Evolutionary conservation across 768 basidiomycete species (phyloP), one percentile per base, ranked within the genome.

Genomic region (Kwoniella heveanensis): DNA sequence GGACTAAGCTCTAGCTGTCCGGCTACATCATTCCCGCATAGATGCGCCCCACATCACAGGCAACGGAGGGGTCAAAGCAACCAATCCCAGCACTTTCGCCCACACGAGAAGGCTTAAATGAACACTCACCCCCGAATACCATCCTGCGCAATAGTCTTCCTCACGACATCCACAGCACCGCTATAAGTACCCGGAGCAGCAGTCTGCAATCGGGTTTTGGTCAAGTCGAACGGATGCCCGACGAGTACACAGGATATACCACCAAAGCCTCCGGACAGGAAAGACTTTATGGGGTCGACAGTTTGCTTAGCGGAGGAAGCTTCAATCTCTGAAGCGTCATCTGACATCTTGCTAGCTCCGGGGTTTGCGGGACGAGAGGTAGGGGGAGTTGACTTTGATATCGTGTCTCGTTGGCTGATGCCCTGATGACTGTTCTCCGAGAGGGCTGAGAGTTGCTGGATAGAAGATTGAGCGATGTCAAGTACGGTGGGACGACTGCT

Each of bases 141-240:
- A 85, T 98, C 96, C 61, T 87, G 85, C n/a, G 91, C 91, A 55
- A 98, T 68, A 0, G 89, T 88, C 82, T 91, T 90, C 82, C 87
- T 89, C 52, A 97, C 92, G 27, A 95, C 95, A 81, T 99, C 95
- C 22, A 97, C 71, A 1, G 91, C 92, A 47, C 96, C 92, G 44
- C 84, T 92, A 82, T 99, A 99, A 50, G 86, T 84, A 3, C 96
- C 94, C 10, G 89, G 86, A 17, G 86, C 70, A 10, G 96, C 95
- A 5, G 96, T 98, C 81, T 99, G 96, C 65, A 99, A 80, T 48
- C 95, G 60, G 27, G 77, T 78, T 68, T 81, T 81, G 62, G 91
- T 96, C 74, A 98, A 83, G 82, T 99, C 96, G 78, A 98, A 99
- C 9, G 96, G 96, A 77, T 99, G 96, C 1, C 96, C 95, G 91